These are phyloP conservation scores for Tolypocladium tundrense DNA, from an alignment of 2,329 filamentous ascomycete genomes.

Conservation along the genomic window DNA sequence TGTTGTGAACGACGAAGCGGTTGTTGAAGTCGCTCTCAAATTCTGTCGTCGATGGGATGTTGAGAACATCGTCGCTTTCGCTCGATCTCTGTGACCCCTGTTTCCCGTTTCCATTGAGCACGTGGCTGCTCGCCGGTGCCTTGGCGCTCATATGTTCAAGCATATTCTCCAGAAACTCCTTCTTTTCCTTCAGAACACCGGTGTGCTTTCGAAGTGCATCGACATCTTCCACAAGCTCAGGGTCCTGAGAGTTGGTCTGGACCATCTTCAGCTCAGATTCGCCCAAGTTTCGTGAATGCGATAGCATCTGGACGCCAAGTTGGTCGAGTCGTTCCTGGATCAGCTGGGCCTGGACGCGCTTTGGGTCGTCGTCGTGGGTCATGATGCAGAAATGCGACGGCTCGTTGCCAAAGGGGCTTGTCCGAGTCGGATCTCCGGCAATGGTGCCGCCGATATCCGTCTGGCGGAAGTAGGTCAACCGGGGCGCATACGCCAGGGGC, in stretches of 20 bases:
- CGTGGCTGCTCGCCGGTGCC: conserved; percentile 18
- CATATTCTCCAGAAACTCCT: conserved; percentile 48
- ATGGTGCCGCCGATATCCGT: conserved; percentile 82
- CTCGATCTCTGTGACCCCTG: conserved; percentile 28
- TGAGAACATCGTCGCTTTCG: conserved; percentile 45
- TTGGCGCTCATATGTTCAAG: conserved; percentile 36
- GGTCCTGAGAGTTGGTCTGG: conserved; percentile 38
- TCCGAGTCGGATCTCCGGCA: conserved; percentile 68
- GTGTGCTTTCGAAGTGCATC: conserved; percentile 50
- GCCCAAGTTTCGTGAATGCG: conserved; percentile 61
- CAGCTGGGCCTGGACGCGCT: conserved; percentile 76
- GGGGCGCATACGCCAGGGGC: conserved; percentile 83
- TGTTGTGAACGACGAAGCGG: conserved; percentile 94
- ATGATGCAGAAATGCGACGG: conserved; percentile 93
- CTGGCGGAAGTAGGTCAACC: conserved; percentile 94
- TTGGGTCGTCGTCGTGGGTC: conserved; percentile 80
- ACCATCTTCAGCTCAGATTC: conserved; percentile 63
- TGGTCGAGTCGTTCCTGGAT: conserved; percentile 72
- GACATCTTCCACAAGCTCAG: conserved; percentile 44
- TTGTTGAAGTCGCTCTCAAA: conserved; percentile 96
- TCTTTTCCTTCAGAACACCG: conserved; percentile 46
- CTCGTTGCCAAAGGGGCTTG: conserved; percentile 86
- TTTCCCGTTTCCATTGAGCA: conserved; percentile 12
- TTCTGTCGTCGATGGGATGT: conserved; percentile 63
- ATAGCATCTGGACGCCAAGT: conserved; percentile 65